Percentiles rank a stretch among this genome's conserved stretches.
Conservation (phyloP, 768 basidiomycete genomes). For the Lentinula lateritia region DNA sequence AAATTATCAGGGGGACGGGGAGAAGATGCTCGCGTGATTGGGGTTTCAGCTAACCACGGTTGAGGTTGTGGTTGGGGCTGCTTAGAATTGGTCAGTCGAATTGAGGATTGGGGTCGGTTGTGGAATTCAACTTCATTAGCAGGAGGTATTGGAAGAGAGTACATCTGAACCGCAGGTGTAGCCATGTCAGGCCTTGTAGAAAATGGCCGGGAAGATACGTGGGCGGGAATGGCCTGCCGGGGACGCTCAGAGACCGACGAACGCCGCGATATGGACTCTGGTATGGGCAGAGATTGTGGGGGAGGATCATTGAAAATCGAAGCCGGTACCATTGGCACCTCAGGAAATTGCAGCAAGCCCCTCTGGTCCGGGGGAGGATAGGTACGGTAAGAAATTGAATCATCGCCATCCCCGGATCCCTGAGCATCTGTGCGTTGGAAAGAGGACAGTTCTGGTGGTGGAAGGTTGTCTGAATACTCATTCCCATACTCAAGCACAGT, state of each 20-base stretch:
- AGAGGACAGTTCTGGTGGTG: not conserved
- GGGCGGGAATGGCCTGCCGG: not conserved
- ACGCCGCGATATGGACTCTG: not conserved
- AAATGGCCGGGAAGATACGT: not conserved
- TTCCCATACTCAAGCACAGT: not conserved
- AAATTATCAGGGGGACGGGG: constrained; percentile 7
- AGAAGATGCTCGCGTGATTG: not conserved
- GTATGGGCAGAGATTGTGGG: not conserved
- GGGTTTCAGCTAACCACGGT: not conserved
- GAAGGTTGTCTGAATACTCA: not conserved
- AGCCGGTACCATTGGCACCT: not conserved
- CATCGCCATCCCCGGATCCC: not conserved
- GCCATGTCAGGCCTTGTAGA: not conserved
- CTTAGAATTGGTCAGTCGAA: not conserved
- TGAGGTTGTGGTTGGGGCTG: not conserved
- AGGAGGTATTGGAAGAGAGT: constrained; percentile 1
- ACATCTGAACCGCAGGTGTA: constrained; percentile 4
- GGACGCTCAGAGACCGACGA: not conserved
- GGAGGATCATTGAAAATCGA: not conserved
- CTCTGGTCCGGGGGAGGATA: not conserved
- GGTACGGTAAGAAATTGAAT: not conserved
- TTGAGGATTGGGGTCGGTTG: not conserved
- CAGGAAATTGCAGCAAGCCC: not conserved
- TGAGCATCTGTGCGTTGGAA: not conserved
- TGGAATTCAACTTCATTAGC: not conserved